Conservation (phyloP, 768 basidiomycete genomes). For the Boletus speciosus region DNA sequence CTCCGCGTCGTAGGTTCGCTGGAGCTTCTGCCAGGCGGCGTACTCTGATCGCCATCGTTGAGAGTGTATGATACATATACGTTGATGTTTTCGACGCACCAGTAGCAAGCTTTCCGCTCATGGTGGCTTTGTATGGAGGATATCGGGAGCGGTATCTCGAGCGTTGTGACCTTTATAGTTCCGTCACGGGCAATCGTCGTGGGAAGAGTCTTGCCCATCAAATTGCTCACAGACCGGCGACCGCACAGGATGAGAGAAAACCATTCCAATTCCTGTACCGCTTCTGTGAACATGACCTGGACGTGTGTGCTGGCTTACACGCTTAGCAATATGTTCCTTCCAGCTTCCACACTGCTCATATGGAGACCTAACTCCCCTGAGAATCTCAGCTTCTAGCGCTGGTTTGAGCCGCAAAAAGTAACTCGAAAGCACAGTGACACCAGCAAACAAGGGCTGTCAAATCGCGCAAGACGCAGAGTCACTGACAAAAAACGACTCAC, state of each 20-base stretch:
- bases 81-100: slow-evolving; percentile 31
- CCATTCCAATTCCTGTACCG: background rate
- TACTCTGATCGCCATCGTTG: slow-evolving; percentile 56
- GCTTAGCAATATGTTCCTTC: background rate
- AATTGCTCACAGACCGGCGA: slow-evolving; percentile 2
- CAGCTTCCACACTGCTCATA: background rate
- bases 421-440: background rate
- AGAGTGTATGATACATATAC: background rate
- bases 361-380: background rate
- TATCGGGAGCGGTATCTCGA: background rate
- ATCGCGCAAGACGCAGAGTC: background rate
- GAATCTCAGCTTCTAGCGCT: background rate
- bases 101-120: slow-evolving; percentile 66
- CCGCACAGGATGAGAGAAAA: slow-evolving; percentile 22
- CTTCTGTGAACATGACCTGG: background rate
- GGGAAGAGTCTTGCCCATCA: slow-evolving; percentile 15
- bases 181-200: slow-evolving; percentile 13
- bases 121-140: slow-evolving; percentile 24
- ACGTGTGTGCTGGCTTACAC: slow-evolving; percentile 14
- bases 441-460: background rate
- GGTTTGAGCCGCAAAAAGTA: background rate
- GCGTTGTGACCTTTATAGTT: slow-evolving; percentile 10
- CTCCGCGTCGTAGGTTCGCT: slow-evolving; percentile 74
- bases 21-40: slow-evolving; percentile 86
- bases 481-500: background rate